Evolutionary conservation across 2,329 filamentous ascomycete species (phyloP), one percentile per base, ranked within the genome.

Genomic region (Emmonsia crescens): DNA sequence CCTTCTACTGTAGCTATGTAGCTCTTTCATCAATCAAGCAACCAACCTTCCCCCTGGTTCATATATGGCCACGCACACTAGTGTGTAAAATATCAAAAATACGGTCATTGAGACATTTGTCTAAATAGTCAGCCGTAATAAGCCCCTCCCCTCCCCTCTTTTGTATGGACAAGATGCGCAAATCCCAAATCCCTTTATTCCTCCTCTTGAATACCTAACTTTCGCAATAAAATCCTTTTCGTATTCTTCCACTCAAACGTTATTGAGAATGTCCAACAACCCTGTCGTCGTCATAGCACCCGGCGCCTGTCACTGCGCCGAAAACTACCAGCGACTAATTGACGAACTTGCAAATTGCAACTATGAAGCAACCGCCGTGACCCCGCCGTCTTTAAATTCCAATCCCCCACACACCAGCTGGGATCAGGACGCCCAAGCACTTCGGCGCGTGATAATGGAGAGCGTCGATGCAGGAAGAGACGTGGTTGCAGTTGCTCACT

Each of bases 401-500:
- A 67, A 58, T 14, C 70, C 69, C 3, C 68, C 69, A 1, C 64
- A 62, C 3, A 3, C 65, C 27, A 70, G 55, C 57, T 72, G 69
- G 70, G 64, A 68, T 1, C 49, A 68, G 21, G 70, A 72, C 49
- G 70, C 70, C 9, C 55, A 67, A 51, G 69, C 64, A n/a, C 60
- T 70, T 27, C 59, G 61, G n/a, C 33, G 46, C 9, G 61, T 33
- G 27, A 51, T 64, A 12, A 38, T 68, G 40, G 58, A 62, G 44
- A 64, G 66, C 44, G 40, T 64, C 48, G 65, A 71, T 36, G 52
- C 51, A 5, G 72, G 71, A 12, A 69, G 68, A 49, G 67, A 72
- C 9, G 70, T 74, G 29, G 66, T 74, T 46, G 55, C 69, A 1
- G 24, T 74, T 21, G 70, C 64, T 6, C 72, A 74, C 59, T 74